phyloP scores from a whole-genome alignment of 441 rosid genomes.

The Daphne laureola region DNA sequence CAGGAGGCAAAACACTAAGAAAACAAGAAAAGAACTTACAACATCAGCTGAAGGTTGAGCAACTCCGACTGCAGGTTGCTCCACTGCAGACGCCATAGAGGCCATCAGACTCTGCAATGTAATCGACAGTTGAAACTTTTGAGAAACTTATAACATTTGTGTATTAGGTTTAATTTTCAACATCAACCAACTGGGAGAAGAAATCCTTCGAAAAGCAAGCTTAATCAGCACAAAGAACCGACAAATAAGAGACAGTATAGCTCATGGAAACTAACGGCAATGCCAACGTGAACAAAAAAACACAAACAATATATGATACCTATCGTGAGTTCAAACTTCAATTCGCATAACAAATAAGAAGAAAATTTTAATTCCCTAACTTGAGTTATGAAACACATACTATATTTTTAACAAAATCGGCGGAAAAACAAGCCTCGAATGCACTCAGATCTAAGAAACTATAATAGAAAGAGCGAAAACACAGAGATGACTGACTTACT shows the following conservation, averaged over 20 bases:
- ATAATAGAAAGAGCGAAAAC: background rate
- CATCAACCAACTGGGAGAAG: background rate
- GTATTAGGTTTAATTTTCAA: background rate
- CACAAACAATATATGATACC: background rate
- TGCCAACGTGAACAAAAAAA: background rate
- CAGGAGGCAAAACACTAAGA: background rate
- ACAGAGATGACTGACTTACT: background rate
- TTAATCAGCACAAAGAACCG: too few species aligned
- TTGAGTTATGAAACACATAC: background rate
- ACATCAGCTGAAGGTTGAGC: constrained; percentile 31
- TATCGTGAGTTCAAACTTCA: background rate
- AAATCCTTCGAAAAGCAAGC: too few species aligned
- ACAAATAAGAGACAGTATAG: background rate
- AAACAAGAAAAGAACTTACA: constrained; percentile 29
- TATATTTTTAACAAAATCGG: constrained; percentile 1
- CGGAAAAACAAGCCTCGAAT: too few species aligned
- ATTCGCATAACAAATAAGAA: background rate
- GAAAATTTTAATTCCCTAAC: background rate
- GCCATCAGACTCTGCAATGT: constrained; percentile 14
- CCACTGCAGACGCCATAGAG: constrained; percentile 41
- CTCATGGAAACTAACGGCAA: background rate
- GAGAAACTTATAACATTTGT: too few species aligned
- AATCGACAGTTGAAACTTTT: constrained; percentile 7
- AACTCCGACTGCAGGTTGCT: constrained; percentile 20
- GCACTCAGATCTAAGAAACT: background rate